phyloP scores from a whole-genome alignment of 2,329 filamentous ascomycete genomes.

The Verticillium nubilum region DNA sequence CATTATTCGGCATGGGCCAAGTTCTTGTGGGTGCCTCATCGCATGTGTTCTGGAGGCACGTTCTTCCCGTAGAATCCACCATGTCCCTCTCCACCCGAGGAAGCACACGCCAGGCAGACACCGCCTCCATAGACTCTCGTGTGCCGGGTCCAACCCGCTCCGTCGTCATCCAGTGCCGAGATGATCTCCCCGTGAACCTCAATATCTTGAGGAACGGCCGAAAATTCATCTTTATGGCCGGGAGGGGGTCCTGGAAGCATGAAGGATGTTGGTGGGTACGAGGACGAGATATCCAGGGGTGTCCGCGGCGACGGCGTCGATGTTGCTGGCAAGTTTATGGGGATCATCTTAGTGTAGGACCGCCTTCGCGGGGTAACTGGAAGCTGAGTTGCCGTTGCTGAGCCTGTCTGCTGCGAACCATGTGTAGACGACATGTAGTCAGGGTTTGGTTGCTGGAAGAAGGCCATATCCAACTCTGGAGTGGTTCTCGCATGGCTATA shows the following conservation, averaged over 20 bases:
- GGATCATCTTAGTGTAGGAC: constrained; percentile 36
- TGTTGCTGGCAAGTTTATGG: constrained; percentile 19
- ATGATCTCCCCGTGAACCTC: constrained; percentile 46
- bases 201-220: constrained; percentile 26
- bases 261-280: constrained; percentile 42
- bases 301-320: not conserved
- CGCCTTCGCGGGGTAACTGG: constrained; percentile 30
- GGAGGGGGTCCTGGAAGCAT: constrained; percentile 43
- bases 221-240: constrained; percentile 19
- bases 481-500: constrained; percentile 25
- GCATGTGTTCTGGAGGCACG: constrained; percentile 46
- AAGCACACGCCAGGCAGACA: constrained; percentile 50
- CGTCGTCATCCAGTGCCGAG: constrained; percentile 39
- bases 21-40: constrained; percentile 17
- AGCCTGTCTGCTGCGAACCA: constrained; percentile 13
- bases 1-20: not conserved
- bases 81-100: constrained; percentile 36
- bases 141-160: constrained; percentile 50
- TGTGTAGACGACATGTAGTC: constrained; percentile 36
- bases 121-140: constrained; percentile 56
- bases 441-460: constrained; percentile 45
- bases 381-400: constrained; percentile 11
- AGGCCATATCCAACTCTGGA: constrained; percentile 28
- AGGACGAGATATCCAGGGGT: constrained; percentile 27
- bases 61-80: constrained; percentile 50